Evolutionary conservation across 202 grass and related monocot genomes (phyloP).

Genomic region (Digitaria exilis): DNA sequence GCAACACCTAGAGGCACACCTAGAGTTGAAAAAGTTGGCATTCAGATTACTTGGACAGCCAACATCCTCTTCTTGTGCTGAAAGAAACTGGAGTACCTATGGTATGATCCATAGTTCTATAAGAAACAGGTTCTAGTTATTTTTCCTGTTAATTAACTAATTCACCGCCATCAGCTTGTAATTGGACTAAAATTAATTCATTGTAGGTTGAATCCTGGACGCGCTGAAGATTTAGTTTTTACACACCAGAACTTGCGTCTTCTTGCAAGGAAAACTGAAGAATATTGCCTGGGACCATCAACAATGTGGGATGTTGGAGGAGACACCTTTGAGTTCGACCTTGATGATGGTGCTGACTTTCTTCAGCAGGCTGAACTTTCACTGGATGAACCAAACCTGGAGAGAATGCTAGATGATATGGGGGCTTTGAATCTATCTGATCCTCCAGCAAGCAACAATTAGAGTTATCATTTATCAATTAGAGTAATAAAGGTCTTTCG

Average conservation of each 20-base stretch:
- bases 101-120: not conserved
- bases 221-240: not conserved
- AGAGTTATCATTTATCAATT: too few relatives aligned
- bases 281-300: not conserved
- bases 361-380: not conserved
- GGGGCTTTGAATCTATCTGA: not conserved
- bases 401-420: not conserved
- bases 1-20: too few relatives aligned
- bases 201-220: not conserved
- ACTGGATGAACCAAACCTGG: not conserved
- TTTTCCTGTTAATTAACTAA: not conserved
- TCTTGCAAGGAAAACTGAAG: not conserved
- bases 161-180: not conserved
- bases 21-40: not conserved
- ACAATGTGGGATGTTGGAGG: not conserved
- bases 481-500: too few relatives aligned
- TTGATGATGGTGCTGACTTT: not conserved
- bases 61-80: conserved; percentile 20
- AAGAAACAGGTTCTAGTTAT: not conserved
- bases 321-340: not conserved
- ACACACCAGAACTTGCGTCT: not conserved
- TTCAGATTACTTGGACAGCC: conserved; percentile 12
- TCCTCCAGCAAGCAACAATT: too few relatives aligned
- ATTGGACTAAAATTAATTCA: not conserved
- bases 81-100: not conserved